Base-by-base conservation (phyloP, 176 grass and related monocot species). In the Aegilops bicornis region DNA sequence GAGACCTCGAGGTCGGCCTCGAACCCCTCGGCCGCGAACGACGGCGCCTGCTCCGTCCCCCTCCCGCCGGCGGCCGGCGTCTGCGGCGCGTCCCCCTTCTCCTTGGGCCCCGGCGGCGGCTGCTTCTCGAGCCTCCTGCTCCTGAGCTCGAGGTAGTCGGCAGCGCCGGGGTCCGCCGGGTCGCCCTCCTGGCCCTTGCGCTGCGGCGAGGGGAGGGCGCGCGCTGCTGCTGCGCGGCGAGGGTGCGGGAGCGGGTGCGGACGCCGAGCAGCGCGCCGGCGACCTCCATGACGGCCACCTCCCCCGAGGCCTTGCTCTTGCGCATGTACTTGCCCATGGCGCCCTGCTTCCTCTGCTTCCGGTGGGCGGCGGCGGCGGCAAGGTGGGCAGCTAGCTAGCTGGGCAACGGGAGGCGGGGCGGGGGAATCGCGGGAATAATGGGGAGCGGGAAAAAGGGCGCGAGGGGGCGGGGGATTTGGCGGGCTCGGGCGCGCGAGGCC, bases 301-400 rank as follows among this genome's bases (percentile, higher is more conserved):
- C 95, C 1, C 93, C 89, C 29, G 93, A 95, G 50, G 89, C 43
- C 95, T 93, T 98, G 50, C 56, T 83, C 85, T 95, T 98, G 85
- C 93, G 89, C 86, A 98, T 92, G 95, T 98, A 98, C 86, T 91
- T 91, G 5, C 95, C 95, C 95, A 98, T 98, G 75, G 59, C 39
- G 64, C 29, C n/a, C 37, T 72, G 29, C 31, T 10, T 17, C 68
- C 29, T 25, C 6, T 61, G 76, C 29, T 14, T 39, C 64, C 77
- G 80, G 48, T 54, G 78, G n/a, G n/a, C n/a, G n/a, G n/a, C n/a
- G 73, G 73, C 40, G 60, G 19, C 3, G 43, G 86, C 69, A 40
- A 76, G 79, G 69, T 65, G 33, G 56, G 39, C 19, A 24, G 85
- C 35, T 29, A 31, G 85, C 56, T 35, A 3, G 64, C 70, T 56